Percentiles rank a stretch among this genome's conserved stretches.
Evolutionary conservation across 345 rosid genomes (phyloP).

Genomic region (Alliaria petiolata): DNA sequence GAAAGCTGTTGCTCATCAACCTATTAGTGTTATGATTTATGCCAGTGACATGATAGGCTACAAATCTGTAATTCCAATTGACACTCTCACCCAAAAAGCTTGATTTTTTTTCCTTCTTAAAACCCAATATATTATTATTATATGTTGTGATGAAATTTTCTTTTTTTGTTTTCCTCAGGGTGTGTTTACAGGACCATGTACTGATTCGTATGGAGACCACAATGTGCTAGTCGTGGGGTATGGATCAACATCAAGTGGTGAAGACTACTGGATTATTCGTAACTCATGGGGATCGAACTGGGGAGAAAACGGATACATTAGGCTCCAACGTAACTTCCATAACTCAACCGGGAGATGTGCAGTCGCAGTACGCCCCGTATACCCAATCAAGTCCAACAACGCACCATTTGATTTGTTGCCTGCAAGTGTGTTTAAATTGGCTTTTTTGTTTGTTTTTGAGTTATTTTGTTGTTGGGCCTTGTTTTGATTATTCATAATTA

Average conservation of each 20-base stretch:
- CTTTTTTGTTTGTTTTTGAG: background rate
- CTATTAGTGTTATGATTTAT: conserved; percentile 64
- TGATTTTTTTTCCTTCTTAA: no score
- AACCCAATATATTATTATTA: no score
- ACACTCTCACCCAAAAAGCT: background rate
- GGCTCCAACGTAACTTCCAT: conserved; percentile 8
- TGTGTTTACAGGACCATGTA: conserved; percentile 21
- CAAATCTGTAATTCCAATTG: conserved; percentile 40
- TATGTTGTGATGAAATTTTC: background rate
- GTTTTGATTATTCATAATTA: no score
- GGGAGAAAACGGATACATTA: conserved; percentile 20
- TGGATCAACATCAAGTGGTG: background rate
- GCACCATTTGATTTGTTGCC: background rate
- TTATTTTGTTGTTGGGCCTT: background rate
- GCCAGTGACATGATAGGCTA: conserved; percentile 68
- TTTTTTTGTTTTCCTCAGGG: background rate
- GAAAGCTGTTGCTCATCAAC: conserved; percentile 64
- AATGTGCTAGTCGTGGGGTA: conserved; percentile 18
- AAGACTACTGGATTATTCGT: conserved; percentile 18
- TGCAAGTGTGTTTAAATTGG: background rate
- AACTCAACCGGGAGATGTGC: background rate
- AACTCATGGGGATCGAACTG: conserved; percentile 18
- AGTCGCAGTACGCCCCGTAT: background rate
- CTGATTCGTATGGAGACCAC: background rate
- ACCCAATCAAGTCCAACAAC: background rate